Conservation (phyloP, 2,329 filamentous ascomycete genomes). For the Penicillium sp. region DNA sequence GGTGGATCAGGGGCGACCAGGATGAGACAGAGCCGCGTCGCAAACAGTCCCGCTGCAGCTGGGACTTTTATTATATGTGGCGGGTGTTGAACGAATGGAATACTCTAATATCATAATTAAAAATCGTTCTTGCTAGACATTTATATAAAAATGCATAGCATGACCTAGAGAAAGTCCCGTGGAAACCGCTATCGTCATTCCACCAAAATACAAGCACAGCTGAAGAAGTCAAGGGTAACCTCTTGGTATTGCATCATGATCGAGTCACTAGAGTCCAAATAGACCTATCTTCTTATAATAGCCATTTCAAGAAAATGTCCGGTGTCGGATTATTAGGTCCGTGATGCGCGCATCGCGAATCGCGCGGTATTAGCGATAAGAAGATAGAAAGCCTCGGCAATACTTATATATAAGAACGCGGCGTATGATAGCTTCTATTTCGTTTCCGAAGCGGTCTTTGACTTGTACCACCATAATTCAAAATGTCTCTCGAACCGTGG, state of each 20-base stretch:
- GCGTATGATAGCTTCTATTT: not conserved
- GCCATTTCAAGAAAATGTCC: no score
- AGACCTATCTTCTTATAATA: not conserved
- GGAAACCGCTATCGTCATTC: not conserved
- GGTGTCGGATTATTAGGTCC: not conserved
- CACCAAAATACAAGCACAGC: not conserved
- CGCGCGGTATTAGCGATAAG: not conserved
- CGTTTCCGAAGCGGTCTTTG: not conserved
- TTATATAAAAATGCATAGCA: no score
- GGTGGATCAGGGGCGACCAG: not conserved
- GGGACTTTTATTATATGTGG: not conserved
- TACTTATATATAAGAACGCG: not conserved
- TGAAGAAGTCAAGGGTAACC: not conserved
- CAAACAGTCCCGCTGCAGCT: not conserved
- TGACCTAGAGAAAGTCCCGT: no score
- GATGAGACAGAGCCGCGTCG: not conserved
- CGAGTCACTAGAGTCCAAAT: not conserved
- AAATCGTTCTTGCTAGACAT: not conserved
- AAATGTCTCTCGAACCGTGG: constrained; percentile 16
- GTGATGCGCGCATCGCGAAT: not conserved
- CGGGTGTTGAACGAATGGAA: not conserved
- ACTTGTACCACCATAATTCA: not conserved
- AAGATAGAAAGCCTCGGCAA: not conserved
- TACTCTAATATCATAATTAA: not conserved
- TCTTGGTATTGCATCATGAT: not conserved